Evolutionary conservation across 768 basidiomycete species (phyloP).

Genomic region (Trametes cinnabarina): DNA sequence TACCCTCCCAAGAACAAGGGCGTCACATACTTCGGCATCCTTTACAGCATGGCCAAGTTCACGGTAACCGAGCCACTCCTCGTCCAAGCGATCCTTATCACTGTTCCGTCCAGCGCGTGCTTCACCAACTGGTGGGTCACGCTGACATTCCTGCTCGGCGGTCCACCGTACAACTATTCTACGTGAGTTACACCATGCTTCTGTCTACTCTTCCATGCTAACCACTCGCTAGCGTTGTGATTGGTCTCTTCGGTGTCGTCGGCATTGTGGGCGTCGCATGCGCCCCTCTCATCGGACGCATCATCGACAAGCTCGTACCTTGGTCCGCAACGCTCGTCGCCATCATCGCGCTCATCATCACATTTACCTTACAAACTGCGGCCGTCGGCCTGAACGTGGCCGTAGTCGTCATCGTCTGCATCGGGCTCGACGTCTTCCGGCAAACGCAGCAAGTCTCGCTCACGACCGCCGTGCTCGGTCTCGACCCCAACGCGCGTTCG

Average conservation of each 20-base stretch:
- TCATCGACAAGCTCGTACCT: slow-evolving; percentile 68
- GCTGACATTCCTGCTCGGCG: slow-evolving; percentile 78
- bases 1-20: slow-evolving; percentile 73
- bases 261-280: slow-evolving; percentile 61
- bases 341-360: slow-evolving; percentile 44
- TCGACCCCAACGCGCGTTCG: slow-evolving; percentile 32
- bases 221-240: slow-evolving; percentile 36
- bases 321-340: slow-evolving; percentile 74
- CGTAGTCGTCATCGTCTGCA: slow-evolving; percentile 65
- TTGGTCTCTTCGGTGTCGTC: slow-evolving; percentile 49
- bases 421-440: slow-evolving; percentile 73
- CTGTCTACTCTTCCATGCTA: background rate
- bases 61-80: slow-evolving; percentile 75
- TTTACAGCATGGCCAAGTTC: slow-evolving; percentile 76
- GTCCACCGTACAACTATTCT: slow-evolving; percentile 71
- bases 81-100: slow-evolving; percentile 64
- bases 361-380: slow-evolving; percentile 63
- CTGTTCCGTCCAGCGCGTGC: slow-evolving; percentile 57
- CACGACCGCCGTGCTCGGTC: slow-evolving; percentile 49
- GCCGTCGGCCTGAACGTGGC: slow-evolving; percentile 69
- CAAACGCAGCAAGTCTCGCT: slow-evolving; percentile 72
- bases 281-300: slow-evolving; percentile 66
- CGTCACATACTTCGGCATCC: slow-evolving; percentile 64
- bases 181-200: slow-evolving; percentile 41
- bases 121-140: slow-evolving; percentile 51